Evolutionary conservation across 2,329 filamentous ascomycete genomes (phyloP).

Genomic region (Helicocarpus griseus): DNA sequence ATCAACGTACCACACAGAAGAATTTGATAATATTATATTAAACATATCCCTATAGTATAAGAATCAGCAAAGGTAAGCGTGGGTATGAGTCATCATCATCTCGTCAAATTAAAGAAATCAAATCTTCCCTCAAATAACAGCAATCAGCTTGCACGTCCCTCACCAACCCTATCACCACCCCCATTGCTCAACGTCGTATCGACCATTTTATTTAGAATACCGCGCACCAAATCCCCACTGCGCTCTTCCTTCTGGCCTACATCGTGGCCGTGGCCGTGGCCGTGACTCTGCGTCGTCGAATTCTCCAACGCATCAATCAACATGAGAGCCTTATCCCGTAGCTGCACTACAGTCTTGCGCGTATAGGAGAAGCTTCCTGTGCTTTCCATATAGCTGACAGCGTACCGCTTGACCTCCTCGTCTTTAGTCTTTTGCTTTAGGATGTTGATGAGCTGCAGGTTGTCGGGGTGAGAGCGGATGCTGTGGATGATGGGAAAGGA

Average conservation of each 20-base stretch:
- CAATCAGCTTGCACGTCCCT: neutral
- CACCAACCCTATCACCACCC: neutral
- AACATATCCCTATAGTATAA: too few species aligned
- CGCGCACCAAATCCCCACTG: constrained; percentile 41
- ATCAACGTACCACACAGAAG: too few species aligned
- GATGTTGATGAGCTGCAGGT: constrained; percentile 73
- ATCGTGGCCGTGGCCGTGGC: neutral
- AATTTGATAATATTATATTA: too few species aligned
- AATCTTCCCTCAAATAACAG: neutral
- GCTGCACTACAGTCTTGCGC: constrained; percentile 52
- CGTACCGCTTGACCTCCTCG: constrained; percentile 78
- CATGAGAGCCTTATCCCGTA: constrained; percentile 54
- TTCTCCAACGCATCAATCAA: constrained; percentile 56
- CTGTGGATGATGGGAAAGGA: constrained; percentile 23
- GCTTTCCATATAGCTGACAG: constrained; percentile 79
- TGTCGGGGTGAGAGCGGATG: constrained; percentile 42
- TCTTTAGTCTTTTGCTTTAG: constrained; percentile 76
- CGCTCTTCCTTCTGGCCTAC: neutral
- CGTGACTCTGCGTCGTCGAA: constrained; percentile 11
- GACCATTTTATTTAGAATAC: constrained; percentile 60
- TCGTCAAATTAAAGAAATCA: neutral
- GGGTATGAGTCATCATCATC: neutral
- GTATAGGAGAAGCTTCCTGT: constrained; percentile 88
- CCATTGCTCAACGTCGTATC: constrained; percentile 23
- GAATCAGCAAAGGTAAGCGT: neutral